phyloP scores from a whole-genome alignment of 306 rosid genomes.

The Psophocarpus tetragonolobus region DNA sequence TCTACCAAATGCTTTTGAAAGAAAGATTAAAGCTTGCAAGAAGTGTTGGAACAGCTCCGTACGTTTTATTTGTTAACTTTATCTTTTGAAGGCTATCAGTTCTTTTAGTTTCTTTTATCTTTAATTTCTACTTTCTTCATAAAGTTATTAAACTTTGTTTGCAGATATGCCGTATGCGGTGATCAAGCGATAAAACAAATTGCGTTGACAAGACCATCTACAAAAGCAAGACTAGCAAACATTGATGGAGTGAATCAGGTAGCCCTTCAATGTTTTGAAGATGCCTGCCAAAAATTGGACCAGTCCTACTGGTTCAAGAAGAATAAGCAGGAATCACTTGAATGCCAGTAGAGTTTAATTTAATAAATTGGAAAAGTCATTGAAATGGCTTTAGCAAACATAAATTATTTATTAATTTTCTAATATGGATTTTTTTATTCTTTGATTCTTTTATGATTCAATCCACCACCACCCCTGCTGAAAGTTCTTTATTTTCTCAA shows the following conservation, averaged over 20 bases:
- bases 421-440: not conserved
- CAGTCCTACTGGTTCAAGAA: constrained; percentile 14
- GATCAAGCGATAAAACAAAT: constrained; percentile 78
- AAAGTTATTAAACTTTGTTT: constrained; percentile 14
- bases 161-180: constrained; percentile 90
- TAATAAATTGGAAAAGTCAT: constrained; percentile 9
- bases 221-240: constrained; percentile 85
- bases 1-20: constrained; percentile 74
- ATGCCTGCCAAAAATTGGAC: constrained; percentile 8
- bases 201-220: constrained; percentile 79
- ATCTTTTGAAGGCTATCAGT: constrained; percentile 6
- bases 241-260: constrained; percentile 97
- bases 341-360: not conserved
- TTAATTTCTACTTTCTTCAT: constrained; percentile 10
- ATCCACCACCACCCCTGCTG: not conserved
- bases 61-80: constrained; percentile 27
- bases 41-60: constrained; percentile 86
- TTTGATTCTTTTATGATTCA: not conserved
- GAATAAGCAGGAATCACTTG: not conserved
- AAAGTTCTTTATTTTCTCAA: not conserved
- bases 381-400: constrained; percentile 20
- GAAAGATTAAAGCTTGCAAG: constrained; percentile 87
- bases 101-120: constrained; percentile 18
- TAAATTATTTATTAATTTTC: not conserved
- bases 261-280: constrained; percentile 25